phyloP scores from a whole-genome alignment of 371 early-diverging fungal species.

The Funneliformis caledonium region DNA sequence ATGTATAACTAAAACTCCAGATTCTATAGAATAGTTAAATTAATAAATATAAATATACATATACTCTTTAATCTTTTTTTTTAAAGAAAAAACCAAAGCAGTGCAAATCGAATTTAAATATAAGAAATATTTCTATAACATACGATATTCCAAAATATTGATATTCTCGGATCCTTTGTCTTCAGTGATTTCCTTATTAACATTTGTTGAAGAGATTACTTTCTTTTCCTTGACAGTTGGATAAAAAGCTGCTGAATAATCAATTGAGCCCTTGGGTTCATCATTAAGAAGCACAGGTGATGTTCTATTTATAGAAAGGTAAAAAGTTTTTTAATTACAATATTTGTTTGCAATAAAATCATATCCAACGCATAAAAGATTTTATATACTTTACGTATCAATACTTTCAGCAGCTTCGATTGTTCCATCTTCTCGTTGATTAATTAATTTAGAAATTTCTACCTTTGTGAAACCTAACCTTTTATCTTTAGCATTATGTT shows the following conservation, averaged over 20 bases:
- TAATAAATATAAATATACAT: slow-evolving; percentile 31
- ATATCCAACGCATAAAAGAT: too few relatives aligned
- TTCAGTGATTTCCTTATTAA: slow-evolving; percentile 37
- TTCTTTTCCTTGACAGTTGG: slow-evolving; percentile 63
- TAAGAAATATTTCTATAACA: not conserved
- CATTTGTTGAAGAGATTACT: slow-evolving; percentile 43
- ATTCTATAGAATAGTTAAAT: slow-evolving; percentile 44
- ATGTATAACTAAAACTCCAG: slow-evolving; percentile 46
- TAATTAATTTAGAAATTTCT: slow-evolving; percentile 46
- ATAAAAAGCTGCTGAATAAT: slow-evolving; percentile 67
- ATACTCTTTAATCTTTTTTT: slow-evolving; percentile 39
- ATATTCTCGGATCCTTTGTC: slow-evolving; percentile 28
- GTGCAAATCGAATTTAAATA: not conserved
- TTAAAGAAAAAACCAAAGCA: not conserved
- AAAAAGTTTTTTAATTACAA: too few relatives aligned
- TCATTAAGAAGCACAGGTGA: slow-evolving; percentile 64
- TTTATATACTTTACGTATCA: slow-evolving; percentile 18
- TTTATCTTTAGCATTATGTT: slow-evolving; percentile 65
- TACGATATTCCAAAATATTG: slow-evolving; percentile 24
- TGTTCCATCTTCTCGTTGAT: slow-evolving; percentile 9
- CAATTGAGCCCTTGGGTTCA: slow-evolving; percentile 62
- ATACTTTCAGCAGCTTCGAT: not conserved
- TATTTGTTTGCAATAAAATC: too few relatives aligned
- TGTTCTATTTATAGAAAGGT: slow-evolving; percentile 53
- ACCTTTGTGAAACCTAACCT: slow-evolving; percentile 62